These are phyloP conservation scores for Helichrysum umbraculigerum DNA, from an alignment of 129 eudicot genomes.

Conservation along the genomic window DNA sequence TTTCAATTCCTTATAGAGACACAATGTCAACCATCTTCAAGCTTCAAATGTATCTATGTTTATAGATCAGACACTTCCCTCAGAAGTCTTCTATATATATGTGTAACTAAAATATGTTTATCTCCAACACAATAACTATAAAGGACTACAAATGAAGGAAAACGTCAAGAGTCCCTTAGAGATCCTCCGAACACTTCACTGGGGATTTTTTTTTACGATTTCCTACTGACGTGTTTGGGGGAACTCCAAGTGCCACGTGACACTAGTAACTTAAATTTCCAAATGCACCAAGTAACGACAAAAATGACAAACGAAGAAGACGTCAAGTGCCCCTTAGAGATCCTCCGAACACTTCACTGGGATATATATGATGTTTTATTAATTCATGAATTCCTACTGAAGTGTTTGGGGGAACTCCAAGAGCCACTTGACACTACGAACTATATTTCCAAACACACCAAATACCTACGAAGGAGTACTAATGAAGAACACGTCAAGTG, in stretches of 20 bases:
- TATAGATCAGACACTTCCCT: background rate
- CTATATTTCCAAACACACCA: background rate
- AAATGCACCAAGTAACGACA: background rate
- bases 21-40: conserved; percentile 19
- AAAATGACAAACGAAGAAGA: background rate
- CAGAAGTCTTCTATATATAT: background rate
- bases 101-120: background rate
- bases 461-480: background rate
- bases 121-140: background rate
- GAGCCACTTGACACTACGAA: conserved; percentile 19
- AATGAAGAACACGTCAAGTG: conserved; percentile 8
- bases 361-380: conserved; percentile 1
- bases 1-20: background rate
- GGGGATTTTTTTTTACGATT: conserved; percentile 10
- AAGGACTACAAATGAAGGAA: background rate
- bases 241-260: conserved; percentile 28
- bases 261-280: background rate
- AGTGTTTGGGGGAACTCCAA: conserved; percentile 28
- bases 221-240: conserved; percentile 32
- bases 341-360: conserved; percentile 29
- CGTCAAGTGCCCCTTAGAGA: conserved; percentile 19
- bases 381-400: background rate
- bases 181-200: conserved; percentile 33
- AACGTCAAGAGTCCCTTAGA: conserved; percentile 17
- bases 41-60: background rate